phyloP scores from a whole-genome alignment of 78 protist genomes.

The Acrasis kona region DNA sequence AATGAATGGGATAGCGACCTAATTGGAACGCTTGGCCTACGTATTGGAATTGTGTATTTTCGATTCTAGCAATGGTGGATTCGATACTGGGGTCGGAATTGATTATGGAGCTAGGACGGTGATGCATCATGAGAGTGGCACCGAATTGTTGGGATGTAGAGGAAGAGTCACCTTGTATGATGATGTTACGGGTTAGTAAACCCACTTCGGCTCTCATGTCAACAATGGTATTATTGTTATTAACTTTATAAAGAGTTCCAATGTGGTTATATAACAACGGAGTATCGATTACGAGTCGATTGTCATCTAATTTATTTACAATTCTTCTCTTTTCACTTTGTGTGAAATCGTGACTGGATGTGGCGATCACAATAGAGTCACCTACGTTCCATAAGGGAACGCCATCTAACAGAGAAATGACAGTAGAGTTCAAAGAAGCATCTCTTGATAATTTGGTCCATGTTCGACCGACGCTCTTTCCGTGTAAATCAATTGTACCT shows the following conservation, averaged over 20 bases:
- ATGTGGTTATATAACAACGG: conserved; percentile 9
- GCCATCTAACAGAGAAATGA: neutral
- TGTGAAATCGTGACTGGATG: neutral
- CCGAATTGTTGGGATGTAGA: neutral
- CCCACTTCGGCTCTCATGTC: conserved; percentile 15
- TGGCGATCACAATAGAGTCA: conserved; percentile 13
- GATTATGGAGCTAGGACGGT: no score
- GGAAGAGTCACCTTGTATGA: conserved; percentile 12
- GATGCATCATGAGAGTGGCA: conserved; percentile 17
- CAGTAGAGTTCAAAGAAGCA: neutral
- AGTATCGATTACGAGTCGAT: neutral
- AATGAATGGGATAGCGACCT: conserved; percentile 35
- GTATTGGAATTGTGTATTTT: conserved; percentile 5
- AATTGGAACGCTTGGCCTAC: conserved; percentile 15
- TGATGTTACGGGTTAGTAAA: conserved; percentile 16
- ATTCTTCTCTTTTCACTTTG: conserved; percentile 3
- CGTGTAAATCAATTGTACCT: conserved; percentile 17
- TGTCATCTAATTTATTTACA: neutral
- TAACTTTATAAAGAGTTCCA: neutral
- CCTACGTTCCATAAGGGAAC: conserved; percentile 34
- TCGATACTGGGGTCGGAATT: no score
- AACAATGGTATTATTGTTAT: neutral
- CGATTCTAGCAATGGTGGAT: neutral
- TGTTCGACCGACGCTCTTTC: neutral
- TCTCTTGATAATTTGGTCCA: conserved; percentile 27